phyloP scores from a whole-genome alignment of 2,329 filamentous ascomycete genomes.

The Phyllosticta citribraziliensis region DNA sequence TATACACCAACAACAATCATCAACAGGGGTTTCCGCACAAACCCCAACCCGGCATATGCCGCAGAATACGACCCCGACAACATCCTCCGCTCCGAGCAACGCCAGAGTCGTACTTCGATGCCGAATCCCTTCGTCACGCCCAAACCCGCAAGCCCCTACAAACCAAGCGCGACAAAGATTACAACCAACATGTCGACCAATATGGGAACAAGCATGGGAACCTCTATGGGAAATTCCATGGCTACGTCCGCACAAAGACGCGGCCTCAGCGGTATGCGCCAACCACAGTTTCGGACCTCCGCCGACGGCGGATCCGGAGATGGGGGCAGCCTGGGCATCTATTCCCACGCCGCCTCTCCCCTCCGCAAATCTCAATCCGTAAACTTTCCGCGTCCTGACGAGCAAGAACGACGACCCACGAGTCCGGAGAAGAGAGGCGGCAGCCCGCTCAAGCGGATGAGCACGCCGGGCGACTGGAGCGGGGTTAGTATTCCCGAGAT shows the following conservation, averaged over 20 bases:
- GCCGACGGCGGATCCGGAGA: constrained; percentile 37
- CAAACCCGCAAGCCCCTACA: background rate
- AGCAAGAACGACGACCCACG: constrained; percentile 19
- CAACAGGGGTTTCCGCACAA: constrained; percentile 67
- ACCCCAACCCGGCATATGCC: constrained; percentile 73
- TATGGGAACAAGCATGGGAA: constrained; percentile 35
- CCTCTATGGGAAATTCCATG: constrained; percentile 32
- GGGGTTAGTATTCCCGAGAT: background rate
- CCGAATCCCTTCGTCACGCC: constrained; percentile 13
- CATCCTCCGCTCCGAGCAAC: constrained; percentile 12
- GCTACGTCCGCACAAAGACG: constrained; percentile 30
- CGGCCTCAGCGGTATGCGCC: constrained; percentile 31
- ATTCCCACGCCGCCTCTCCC: constrained; percentile 70
- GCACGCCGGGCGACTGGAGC: constrained; percentile 20
- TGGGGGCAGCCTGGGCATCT: constrained; percentile 73
- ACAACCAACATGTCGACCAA: constrained; percentile 25
- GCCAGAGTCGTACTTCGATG: constrained; percentile 4
- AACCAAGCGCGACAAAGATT: constrained; percentile 16
- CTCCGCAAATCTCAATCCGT: constrained; percentile 65
- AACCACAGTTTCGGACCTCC: constrained; percentile 40
- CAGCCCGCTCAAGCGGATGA: constrained; percentile 36
- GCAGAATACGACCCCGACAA: constrained; percentile 62
- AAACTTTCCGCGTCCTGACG: constrained; percentile 34
- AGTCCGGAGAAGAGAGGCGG: constrained; percentile 29
- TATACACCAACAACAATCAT: constrained; percentile 55